Conservation (phyloP, 2,329 filamentous ascomycete species). For the Claviceps pusilla region DNA sequence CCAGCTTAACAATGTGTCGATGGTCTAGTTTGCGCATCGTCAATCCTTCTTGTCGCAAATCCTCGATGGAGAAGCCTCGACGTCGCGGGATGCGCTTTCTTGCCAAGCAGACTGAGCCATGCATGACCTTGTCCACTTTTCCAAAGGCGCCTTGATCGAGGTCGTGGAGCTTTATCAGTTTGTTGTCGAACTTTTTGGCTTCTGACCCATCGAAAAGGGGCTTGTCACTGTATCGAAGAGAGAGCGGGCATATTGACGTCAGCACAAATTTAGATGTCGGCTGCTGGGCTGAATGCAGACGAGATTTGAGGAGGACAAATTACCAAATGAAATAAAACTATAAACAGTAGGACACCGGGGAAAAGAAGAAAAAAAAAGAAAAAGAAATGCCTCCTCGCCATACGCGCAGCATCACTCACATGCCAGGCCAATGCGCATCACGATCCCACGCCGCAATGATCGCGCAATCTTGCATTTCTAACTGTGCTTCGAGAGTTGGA, state of each 20-base stretch:
- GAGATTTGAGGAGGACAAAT: neutral
- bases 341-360: too few relatives aligned
- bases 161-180: slow-evolving; percentile 17
- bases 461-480: slow-evolving; percentile 15
- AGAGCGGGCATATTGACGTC: neutral
- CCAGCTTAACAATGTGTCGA: slow-evolving; percentile 31
- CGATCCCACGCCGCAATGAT: slow-evolving; percentile 18
- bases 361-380: neutral
- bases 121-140: slow-evolving; percentile 28
- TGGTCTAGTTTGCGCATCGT: slow-evolving; percentile 33
- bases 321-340: too few relatives aligned
- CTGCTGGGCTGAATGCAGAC: neutral
- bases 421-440: slow-evolving; percentile 20
- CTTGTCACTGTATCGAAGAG: slow-evolving; percentile 13
- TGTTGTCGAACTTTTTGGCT: slow-evolving; percentile 20
- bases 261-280: neutral
- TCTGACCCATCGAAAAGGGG: slow-evolving; percentile 16
- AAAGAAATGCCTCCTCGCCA: neutral
- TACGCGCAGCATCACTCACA: slow-evolving; percentile 12
- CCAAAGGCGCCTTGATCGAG: slow-evolving; percentile 30
- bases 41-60: slow-evolving; percentile 29
- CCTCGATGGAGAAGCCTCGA: slow-evolving; percentile 23
- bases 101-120: slow-evolving; percentile 27
- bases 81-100: slow-evolving; percentile 28
- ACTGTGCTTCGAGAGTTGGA: slow-evolving; percentile 15